Conservation (phyloP, 768 basidiomycete genomes). For the Macrocybe gigantea region DNA sequence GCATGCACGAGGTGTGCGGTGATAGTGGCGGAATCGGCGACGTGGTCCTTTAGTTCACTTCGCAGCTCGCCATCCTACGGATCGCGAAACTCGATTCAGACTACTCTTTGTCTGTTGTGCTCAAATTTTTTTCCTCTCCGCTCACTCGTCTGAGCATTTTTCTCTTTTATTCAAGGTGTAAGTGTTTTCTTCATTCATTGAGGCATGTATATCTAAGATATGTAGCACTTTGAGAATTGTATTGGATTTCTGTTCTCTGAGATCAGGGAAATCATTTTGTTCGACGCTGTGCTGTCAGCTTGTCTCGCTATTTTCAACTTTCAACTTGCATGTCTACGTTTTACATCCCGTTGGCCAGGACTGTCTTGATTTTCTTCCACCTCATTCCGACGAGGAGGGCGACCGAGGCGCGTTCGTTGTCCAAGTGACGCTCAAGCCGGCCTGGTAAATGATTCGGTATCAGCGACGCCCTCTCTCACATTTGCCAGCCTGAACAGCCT, state of each 20-base stretch:
- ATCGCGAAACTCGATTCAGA: constrained; percentile 55
- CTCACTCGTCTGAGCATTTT: constrained; percentile 13
- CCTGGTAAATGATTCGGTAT: constrained; percentile 12
- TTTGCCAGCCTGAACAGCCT: too few relatives aligned
- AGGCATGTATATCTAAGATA: not conserved
- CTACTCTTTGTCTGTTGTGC: constrained; percentile 50
- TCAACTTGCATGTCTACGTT: constrained; percentile 24
- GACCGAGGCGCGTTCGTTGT: constrained; percentile 10
- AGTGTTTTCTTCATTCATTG: not conserved
- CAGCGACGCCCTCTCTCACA: not conserved
- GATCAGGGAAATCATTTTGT: too few relatives aligned
- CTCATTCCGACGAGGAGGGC: constrained; percentile 1
- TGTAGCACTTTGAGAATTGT: too few relatives aligned
- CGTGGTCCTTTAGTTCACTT: constrained; percentile 61
- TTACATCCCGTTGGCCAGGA: constrained; percentile 24
- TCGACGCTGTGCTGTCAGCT: not conserved
- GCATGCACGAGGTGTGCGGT: constrained; percentile 12
- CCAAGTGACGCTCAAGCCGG: constrained; percentile 27
- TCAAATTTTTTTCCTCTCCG: constrained; percentile 11
- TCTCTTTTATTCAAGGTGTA: not conserved
- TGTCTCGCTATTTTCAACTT: not conserved
- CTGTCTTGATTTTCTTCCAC: constrained; percentile 29
- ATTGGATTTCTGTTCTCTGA: too few relatives aligned
- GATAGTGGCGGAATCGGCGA: constrained; percentile 4
- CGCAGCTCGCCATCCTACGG: constrained; percentile 41